Conservation (phyloP, 306 rosid genomes). For the Abrus precatorius region DNA sequence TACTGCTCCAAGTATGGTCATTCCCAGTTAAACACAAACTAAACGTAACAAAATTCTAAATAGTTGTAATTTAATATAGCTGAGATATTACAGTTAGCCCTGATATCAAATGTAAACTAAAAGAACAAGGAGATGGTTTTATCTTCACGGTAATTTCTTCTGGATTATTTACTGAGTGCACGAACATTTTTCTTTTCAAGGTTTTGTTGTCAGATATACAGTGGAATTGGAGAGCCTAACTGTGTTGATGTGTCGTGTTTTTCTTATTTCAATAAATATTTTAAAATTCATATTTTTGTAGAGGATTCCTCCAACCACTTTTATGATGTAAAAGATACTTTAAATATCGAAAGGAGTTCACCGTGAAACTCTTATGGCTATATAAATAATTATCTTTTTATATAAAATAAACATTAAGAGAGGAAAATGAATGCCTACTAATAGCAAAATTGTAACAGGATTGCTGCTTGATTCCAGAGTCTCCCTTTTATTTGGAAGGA, state of each 20-base stretch:
- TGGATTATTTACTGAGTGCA: constrained; percentile 2
- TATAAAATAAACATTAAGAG: constrained; percentile 16
- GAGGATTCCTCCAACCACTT: background rate
- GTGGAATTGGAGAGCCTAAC: constrained; percentile 1
- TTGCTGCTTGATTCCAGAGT: constrained; percentile 98
- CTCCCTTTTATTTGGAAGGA: constrained; percentile 95
- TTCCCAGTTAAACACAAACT: background rate
- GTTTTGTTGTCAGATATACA: background rate
- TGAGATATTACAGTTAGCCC: background rate
- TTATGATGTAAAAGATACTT: background rate
- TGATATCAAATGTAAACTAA: background rate
- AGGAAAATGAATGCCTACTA: constrained; percentile 44
- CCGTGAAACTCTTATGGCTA: constrained; percentile 13
- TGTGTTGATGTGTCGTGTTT: background rate
- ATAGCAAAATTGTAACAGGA: constrained; percentile 75
- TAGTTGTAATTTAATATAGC: background rate
- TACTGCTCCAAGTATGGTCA: background rate
- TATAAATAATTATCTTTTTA: background rate
- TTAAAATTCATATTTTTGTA: constrained; percentile 8
- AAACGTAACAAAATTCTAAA: background rate
- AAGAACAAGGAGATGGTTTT: background rate
- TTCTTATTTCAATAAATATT: background rate
- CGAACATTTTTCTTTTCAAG: background rate
- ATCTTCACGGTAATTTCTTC: background rate
- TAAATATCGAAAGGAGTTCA: background rate